Evolutionary conservation across 495 filamentous ascomycete genomes (phyloP), one percentile per base, ranked within the genome.

Genomic region (Opeltia flavorubescens): DNA sequence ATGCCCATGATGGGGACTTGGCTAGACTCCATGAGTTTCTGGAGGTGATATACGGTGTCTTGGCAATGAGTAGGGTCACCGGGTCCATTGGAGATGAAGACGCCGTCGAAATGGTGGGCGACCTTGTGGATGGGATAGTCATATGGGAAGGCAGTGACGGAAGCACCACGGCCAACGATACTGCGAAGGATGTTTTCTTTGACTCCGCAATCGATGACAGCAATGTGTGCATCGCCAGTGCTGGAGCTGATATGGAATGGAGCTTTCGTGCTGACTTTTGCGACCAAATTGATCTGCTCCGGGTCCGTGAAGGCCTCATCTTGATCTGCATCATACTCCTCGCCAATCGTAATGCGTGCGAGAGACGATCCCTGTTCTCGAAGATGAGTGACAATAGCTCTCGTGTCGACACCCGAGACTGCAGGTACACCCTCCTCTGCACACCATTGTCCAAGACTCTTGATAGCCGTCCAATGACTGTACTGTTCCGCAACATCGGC

Each of bases 121-220:
- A 81, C 74, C 30, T 62, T 63, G 43, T 78, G 72, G 66, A 98
- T 91, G 61, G 95, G 81, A 59, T 95, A 87, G 60, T 95, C 78
- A 87, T 88, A 95, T 9, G 91, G 91, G 28, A 94, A 87, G 38
- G 94, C 87, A 54, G 89, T 68, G 48, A 98, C 88, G 59, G 96
- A 91, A 20, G 95, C 80, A n/a, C 91, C 91, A 50, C 91, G 77
- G 46, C 74, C 77, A 33, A 98, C 71, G 43, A 98, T n/a, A 60
- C 84, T 89, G 53, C 91, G 84, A 43, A 98, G 78, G 61, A 98
- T 98, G 71, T 96, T 98, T 74, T 98, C 91, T 75, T 98, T 98
- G 49, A 98, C 93, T 65, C 91, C 91, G 61, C 91, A 98, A 67
- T 98, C 91, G 62, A 98, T 80, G 48, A 98, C 75, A 28, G 89